Percentiles rank a stretch among this genome's conserved stretches.
Conservation (phyloP, 768 basidiomycete genomes). For the Lentinula guzmanii region DNA sequence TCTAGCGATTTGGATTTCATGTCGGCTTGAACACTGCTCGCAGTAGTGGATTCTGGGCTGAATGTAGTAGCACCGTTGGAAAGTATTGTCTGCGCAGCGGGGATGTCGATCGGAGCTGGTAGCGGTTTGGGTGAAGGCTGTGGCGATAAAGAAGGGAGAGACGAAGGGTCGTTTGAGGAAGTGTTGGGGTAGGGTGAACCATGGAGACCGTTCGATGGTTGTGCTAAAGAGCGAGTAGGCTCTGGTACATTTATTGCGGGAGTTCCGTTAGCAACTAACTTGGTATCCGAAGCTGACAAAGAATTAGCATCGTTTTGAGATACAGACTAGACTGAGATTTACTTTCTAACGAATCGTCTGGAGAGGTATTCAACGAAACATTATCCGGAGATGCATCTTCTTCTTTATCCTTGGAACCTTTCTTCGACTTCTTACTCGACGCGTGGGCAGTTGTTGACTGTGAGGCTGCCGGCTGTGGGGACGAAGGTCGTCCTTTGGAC, state of each 20-base stretch:
- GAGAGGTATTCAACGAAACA: conserved; percentile 30
- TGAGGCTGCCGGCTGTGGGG: conserved; percentile 54
- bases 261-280: conserved; percentile 34
- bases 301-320: conserved; percentile 32
- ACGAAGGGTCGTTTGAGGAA: conserved; percentile 25
- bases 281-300: conserved; percentile 30
- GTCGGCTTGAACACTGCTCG: conserved; percentile 29
- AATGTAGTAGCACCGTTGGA: conserved; percentile 62
- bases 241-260: conserved; percentile 40
- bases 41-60: conserved; percentile 45
- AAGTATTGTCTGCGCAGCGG: conserved; percentile 71
- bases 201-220: conserved; percentile 10
- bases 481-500: conserved; percentile 67
- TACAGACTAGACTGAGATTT: conserved; percentile 37
- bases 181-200: conserved; percentile 32
- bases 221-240: conserved; percentile 20
- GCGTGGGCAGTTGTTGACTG: conserved; percentile 73
- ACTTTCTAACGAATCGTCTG: conserved; percentile 33
- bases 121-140: conserved; percentile 35
- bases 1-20: conserved; percentile 69
- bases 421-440: conserved; percentile 78
- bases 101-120: conserved; percentile 67
- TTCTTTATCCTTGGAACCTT: conserved; percentile 64
- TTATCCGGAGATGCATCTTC: conserved; percentile 37
- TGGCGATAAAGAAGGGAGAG: conserved; percentile 35